A percentile compares a stretch with the other conserved stretches of the same genome.
These are phyloP conservation scores for Diddensiella santjacobensis DNA, from an alignment of 805 yeast genomes.

Conservation along the genomic window DNA sequence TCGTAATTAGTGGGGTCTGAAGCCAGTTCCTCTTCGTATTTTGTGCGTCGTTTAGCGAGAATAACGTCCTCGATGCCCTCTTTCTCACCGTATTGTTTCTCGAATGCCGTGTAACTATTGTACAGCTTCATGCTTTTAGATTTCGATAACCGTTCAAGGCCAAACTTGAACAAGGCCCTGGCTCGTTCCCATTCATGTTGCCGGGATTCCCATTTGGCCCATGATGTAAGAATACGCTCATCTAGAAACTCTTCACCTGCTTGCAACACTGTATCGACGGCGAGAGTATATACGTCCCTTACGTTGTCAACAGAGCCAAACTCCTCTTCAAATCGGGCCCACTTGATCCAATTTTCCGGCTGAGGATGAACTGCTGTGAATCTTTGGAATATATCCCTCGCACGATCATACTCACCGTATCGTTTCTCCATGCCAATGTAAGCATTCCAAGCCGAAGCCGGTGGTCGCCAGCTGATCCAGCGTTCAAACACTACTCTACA, in stretches of 20 bases:
- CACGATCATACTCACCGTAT: constrained; percentile 54
- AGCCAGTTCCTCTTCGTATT: constrained; percentile 48
- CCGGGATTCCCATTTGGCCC: constrained; percentile 70
- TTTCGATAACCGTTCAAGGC: constrained; percentile 44
- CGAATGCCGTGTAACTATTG: constrained; percentile 52
- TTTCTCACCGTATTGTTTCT: constrained; percentile 58
- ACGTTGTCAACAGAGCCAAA: constrained; percentile 45
- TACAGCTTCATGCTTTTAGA: constrained; percentile 38
- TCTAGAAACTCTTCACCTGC: constrained; percentile 31
- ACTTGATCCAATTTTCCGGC: constrained; percentile 62
- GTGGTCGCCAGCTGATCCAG: constrained; percentile 81
- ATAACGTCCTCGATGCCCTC: constrained; percentile 53
- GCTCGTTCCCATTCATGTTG: constrained; percentile 62
- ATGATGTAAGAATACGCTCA: constrained; percentile 42
- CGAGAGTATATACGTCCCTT: constrained; percentile 63
- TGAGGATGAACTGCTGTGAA: constrained; percentile 53
- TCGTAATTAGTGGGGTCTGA: constrained; percentile 59
- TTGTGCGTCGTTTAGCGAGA: constrained; percentile 48
- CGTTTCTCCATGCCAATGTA: constrained; percentile 70
- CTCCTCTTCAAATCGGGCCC: constrained; percentile 69
- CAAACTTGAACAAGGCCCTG: constrained; percentile 51
- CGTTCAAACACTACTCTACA: constrained; percentile 65
- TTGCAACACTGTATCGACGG: constrained; percentile 48
- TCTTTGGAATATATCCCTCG: constrained; percentile 53
- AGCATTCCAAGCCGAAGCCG: constrained; percentile 63